These are phyloP conservation scores for Metarhizium sp. DNA, from an alignment of 2,329 filamentous ascomycete genomes.

Conservation along the genomic window DNA sequence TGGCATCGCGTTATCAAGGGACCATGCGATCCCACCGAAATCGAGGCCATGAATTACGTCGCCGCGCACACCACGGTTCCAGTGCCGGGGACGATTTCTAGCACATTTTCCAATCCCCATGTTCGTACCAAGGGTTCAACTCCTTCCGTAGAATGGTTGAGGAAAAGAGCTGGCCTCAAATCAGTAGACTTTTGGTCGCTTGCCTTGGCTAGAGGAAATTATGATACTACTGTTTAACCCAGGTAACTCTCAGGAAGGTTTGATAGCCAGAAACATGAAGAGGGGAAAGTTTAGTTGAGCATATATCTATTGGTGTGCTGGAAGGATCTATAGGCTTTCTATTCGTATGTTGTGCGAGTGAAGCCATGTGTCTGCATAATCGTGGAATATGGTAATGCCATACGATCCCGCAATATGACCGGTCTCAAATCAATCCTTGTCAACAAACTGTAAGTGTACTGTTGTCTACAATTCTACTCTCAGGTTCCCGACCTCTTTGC, in stretches of 20 bases:
- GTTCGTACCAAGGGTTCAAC: not conserved
- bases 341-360: too few relatives aligned
- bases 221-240: not conserved
- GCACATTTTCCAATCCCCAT: not conserved
- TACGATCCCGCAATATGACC: too few relatives aligned
- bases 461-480: too few relatives aligned
- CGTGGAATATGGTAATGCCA: too few relatives aligned
- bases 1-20: constrained; percentile 20
- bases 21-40: constrained; percentile 17
- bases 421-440: too few relatives aligned
- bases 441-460: too few relatives aligned
- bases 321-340: too few relatives aligned
- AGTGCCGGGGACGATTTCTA: constrained; percentile 6
- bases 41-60: constrained; percentile 22
- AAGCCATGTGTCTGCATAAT: too few relatives aligned
- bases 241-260: not conserved
- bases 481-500: too few relatives aligned
- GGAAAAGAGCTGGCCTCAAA: not conserved
- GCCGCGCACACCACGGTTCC: constrained; percentile 17
- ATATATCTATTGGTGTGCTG: too few relatives aligned
- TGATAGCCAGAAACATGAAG: not conserved
- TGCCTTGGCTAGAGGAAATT: not conserved
- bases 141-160: not conserved
- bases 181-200: not conserved
- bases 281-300: not conserved